These are phyloP conservation scores for Vitis cinerea DNA, from an alignment of 164 flowering plant genomes.

Conservation along the genomic window DNA sequence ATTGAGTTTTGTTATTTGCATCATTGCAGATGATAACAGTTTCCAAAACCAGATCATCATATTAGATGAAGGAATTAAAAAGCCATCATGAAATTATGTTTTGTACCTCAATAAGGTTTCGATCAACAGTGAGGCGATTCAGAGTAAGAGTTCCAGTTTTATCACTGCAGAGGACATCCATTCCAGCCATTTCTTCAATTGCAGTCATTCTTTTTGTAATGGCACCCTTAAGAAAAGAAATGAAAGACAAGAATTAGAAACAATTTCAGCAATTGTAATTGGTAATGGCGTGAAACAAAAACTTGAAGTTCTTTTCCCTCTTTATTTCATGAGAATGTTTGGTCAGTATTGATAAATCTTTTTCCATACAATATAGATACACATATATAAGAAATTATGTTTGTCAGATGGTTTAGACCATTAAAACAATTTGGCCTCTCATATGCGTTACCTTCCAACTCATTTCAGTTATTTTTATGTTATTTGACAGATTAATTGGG, in stretches of 20 bases:
- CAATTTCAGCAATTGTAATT: not conserved
- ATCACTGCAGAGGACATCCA: slow-evolving; percentile 93
- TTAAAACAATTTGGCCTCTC: not conserved
- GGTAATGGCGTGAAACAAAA: not conserved
- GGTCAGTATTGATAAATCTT: too few species aligned
- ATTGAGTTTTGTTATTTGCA: too few species aligned
- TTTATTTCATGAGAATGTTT: not conserved
- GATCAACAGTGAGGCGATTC: slow-evolving; percentile 81
- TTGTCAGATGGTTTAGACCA: not conserved
- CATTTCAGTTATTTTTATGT: not conserved
- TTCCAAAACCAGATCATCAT: not conserved
- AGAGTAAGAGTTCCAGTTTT: slow-evolving; percentile 90
- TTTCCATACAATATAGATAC: too few species aligned
- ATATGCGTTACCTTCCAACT: not conserved
- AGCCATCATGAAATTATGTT: not conserved
- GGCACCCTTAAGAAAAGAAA: slow-evolving; percentile 55
- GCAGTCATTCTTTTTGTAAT: slow-evolving; percentile 93
- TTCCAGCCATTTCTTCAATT: slow-evolving; percentile 92
- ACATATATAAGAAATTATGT: too few species aligned
- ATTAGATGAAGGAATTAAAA: not conserved
- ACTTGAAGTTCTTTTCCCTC: not conserved
- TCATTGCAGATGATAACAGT: not conserved
- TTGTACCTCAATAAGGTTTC: slow-evolving; percentile 71
- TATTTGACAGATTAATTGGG: not conserved
- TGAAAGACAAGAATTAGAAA: not conserved